These are phyloP conservation scores for Neopestalotiopsis rosae DNA, from an alignment of 2,329 filamentous ascomycete genomes.

Conservation along the genomic window DNA sequence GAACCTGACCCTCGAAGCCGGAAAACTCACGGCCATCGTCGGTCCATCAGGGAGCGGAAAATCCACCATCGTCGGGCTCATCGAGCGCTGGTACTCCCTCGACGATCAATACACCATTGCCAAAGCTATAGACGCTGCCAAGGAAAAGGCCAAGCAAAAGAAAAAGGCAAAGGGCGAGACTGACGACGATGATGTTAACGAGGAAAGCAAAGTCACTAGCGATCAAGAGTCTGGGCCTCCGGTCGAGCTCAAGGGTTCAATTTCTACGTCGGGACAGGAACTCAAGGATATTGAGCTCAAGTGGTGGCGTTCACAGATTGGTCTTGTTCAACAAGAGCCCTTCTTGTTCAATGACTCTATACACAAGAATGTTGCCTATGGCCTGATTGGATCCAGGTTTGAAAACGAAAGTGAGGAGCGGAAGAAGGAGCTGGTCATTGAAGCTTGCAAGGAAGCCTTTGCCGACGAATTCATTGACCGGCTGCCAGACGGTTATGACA, in stretches of 20 bases:
- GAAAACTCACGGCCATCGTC: conserved; percentile 76
- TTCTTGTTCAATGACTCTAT: conserved; percentile 72
- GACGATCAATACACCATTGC: conserved; percentile 57
- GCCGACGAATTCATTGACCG: conserved; percentile 72
- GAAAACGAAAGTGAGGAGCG: conserved; percentile 57
- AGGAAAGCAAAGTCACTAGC: conserved; percentile 4
- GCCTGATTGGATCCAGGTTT: conserved; percentile 58
- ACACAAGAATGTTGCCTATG: conserved; percentile 65
- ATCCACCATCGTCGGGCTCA: conserved; percentile 73
- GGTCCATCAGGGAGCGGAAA: conserved; percentile 77
- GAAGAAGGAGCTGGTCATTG: conserved; percentile 64
- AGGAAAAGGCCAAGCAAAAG: conserved; percentile 45
- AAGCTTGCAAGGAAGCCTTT: conserved; percentile 71
- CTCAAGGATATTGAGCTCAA: conserved; percentile 66
- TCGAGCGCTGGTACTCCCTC: conserved; percentile 75
- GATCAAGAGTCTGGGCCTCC: conserved; percentile 44
- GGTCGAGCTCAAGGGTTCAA: conserved; percentile 55
- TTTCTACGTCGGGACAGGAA: conserved; percentile 58
- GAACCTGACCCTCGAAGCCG: conserved; percentile 62
- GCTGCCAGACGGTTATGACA: conserved; percentile 71
- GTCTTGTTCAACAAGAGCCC: conserved; percentile 71
- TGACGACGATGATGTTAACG: conserved; percentile 34
- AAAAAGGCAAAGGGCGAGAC: conserved; percentile 35
- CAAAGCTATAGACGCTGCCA: conserved; percentile 54
- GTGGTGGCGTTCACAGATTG: conserved; percentile 67